Percentiles rank a stretch among this genome's conserved stretches.
phyloP scores from a whole-genome alignment of 139 green algal species.

The Picochlorum sp. region DNA sequence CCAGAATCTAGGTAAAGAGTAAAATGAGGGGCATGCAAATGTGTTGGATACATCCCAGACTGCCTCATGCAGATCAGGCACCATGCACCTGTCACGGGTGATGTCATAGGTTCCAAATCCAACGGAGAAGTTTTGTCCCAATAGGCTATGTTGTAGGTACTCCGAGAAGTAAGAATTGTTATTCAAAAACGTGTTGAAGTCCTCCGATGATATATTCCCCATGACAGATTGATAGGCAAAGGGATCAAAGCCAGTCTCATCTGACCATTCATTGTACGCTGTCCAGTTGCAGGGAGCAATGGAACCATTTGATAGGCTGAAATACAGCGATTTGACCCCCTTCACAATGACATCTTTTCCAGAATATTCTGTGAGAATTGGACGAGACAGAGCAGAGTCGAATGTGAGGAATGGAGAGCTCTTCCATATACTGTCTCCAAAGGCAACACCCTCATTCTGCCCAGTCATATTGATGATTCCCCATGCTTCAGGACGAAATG shows the following conservation, averaged over 20 bases:
- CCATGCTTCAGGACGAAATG: background rate
- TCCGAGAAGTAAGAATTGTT: conserved; percentile 8
- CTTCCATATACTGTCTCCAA: background rate
- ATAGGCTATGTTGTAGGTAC: background rate
- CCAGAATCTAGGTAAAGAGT: conserved; percentile 29
- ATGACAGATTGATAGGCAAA: conserved; percentile 6
- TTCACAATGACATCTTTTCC: conserved; percentile 6
- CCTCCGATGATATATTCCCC: background rate
- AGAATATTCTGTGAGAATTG: conserved; percentile 13
- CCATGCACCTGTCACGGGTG: conserved; percentile 7
- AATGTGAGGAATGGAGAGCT: conserved; percentile 2
- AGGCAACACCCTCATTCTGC: conserved; percentile 19
- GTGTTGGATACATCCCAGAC: conserved; percentile 7
- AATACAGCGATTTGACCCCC: conserved; percentile 10
- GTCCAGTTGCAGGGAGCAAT: conserved; percentile 13
- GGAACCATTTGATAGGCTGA: conserved; percentile 1
- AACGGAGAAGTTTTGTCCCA: conserved; percentile 5
- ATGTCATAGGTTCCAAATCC: conserved; percentile 11
- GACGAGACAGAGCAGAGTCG: conserved; percentile 11
- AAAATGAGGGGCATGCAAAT: conserved; percentile 17
- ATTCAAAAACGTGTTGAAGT: conserved; percentile 7
- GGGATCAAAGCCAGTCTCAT: conserved; percentile 18
- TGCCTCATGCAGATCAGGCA: conserved; percentile 5
- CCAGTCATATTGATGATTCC: conserved; percentile 24
- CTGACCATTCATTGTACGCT: conserved; percentile 5